These are phyloP conservation scores for Fragaria ananassa DNA, from an alignment of 306 rosid species.

Conservation along the genomic window DNA sequence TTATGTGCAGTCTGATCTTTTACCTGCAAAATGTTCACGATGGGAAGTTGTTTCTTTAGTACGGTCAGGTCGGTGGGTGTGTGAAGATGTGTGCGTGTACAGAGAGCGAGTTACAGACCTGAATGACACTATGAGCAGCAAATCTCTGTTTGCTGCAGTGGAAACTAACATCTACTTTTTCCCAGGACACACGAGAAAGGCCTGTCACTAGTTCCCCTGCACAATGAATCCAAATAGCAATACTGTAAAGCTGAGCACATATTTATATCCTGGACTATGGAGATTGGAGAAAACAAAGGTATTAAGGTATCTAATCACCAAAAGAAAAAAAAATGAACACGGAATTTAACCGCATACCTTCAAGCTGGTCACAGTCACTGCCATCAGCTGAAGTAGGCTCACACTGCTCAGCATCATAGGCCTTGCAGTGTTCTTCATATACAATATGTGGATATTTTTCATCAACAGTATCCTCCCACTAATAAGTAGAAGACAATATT, in stretches of 20 bases:
- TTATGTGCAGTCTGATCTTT: constrained; percentile 61
- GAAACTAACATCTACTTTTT: constrained; percentile 94
- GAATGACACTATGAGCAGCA: constrained; percentile 98
- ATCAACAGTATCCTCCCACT: constrained; percentile 80
- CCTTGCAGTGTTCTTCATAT: constrained; percentile 91
- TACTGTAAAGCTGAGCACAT: constrained; percentile 3
- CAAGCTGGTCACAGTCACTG: constrained; percentile 56
- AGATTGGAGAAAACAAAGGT: not conserved
- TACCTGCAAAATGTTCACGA: constrained; percentile 53
- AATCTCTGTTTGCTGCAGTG: constrained; percentile 64
- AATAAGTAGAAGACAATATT: constrained; percentile 26
- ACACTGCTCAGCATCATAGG: constrained; percentile 59
- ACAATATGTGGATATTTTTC: constrained; percentile 93
- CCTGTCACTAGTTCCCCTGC: constrained; percentile 89
- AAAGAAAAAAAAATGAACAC: not conserved
- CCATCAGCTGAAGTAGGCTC: constrained; percentile 38
- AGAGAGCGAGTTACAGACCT: constrained; percentile 43
- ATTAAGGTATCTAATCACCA: not conserved
- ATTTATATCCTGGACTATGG: not conserved
- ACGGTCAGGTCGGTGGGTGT: not conserved
- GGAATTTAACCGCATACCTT: constrained; percentile 50
- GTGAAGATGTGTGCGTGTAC: not conserved
- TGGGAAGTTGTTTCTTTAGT: not conserved
- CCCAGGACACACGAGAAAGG: constrained; percentile 82
- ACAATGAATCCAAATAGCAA: constrained; percentile 26